Evolutionary conservation across 257 asterid genomes (phyloP).

Genomic region (Cynanchum wilfordii): DNA sequence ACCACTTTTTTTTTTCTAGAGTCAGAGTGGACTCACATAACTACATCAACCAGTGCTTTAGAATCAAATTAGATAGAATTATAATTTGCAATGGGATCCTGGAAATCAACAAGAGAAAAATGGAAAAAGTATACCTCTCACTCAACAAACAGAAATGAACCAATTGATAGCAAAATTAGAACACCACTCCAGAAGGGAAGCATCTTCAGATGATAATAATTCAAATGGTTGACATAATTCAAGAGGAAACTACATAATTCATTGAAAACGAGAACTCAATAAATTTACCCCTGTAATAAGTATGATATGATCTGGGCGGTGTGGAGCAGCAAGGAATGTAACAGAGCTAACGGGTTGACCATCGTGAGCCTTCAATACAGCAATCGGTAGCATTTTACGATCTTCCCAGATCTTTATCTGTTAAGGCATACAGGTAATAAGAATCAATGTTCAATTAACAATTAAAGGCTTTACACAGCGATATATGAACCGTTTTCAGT

Average conservation of each 20-base stretch:
- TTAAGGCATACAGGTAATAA: conserved; percentile 8
- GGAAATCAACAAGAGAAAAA: background rate
- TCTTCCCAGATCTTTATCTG: conserved; percentile 99
- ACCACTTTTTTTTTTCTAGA: background rate
- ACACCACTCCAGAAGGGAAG: background rate
- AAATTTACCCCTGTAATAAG: conserved; percentile 88
- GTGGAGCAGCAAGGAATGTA: conserved; percentile 85
- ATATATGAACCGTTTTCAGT: background rate
- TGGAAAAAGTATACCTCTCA: background rate
- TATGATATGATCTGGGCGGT: conserved; percentile 86
- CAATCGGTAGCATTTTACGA: conserved; percentile 71
- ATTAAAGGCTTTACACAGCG: background rate
- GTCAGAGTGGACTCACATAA: background rate
- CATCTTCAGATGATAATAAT: background rate
- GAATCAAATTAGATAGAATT: background rate
- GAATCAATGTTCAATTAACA: background rate
- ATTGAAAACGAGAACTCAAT: background rate
- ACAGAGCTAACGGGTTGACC: conserved; percentile 95
- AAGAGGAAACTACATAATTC: background rate
- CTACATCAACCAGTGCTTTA: background rate
- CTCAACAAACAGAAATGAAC: background rate
- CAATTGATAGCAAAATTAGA: background rate
- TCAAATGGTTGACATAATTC: background rate
- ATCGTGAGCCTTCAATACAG: conserved; percentile 88
- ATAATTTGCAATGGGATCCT: background rate